Conservation (phyloP, 208 protist genomes). For the Acanthamoeba lenticulata region DNA sequence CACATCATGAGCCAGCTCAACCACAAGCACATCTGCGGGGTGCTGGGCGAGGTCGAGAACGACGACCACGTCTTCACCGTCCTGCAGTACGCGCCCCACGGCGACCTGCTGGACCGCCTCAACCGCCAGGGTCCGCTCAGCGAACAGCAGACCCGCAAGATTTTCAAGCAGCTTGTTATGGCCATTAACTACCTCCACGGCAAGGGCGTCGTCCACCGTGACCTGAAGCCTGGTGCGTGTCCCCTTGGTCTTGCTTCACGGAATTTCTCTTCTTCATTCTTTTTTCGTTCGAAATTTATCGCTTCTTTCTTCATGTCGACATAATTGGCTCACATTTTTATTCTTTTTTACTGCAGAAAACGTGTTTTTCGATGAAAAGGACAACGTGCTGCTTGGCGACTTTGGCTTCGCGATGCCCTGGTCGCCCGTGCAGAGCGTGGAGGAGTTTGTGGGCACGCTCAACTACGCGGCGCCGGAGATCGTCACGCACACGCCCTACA, state of each 20-base stretch:
- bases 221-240: slow-evolving; percentile 73
- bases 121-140: not conserved
- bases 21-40: slow-evolving; percentile 38
- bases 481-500: slow-evolving; percentile 20
- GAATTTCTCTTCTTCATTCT: not conserved
- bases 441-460: slow-evolving; percentile 14
- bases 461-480: slow-evolving; percentile 46
- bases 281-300: not conserved
- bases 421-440: not conserved
- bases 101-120: slow-evolving; percentile 16
- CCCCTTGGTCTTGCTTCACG: not conserved
- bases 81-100: not conserved
- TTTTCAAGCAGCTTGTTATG: slow-evolving; percentile 78
- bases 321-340: not conserved
- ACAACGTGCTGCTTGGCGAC: slow-evolving; percentile 51
- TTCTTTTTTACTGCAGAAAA: not conserved
- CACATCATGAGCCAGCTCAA: not conserved
- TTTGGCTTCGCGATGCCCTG: slow-evolving; percentile 1
- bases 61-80: not conserved
- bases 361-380: slow-evolving; percentile 35
- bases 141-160: slow-evolving; percentile 71
- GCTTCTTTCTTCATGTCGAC: not conserved
- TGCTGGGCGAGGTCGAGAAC: not conserved
- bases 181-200: slow-evolving; percentile 75
- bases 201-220: slow-evolving; percentile 74